Evolutionary conservation across 306 rosid genomes (phyloP).

Genomic region (Acacia acuminata): DNA sequence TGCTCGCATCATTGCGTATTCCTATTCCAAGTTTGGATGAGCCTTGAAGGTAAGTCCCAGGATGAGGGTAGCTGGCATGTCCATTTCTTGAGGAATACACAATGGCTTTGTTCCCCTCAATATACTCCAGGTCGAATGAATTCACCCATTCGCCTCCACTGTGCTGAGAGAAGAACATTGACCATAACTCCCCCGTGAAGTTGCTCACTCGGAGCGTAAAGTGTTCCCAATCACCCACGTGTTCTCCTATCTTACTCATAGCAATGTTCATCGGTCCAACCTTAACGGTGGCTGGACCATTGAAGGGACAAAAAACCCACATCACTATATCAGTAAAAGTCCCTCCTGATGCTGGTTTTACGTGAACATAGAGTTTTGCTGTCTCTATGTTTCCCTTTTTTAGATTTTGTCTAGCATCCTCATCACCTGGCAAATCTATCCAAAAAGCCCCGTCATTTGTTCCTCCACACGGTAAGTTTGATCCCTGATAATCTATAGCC

Average conservation of each 20-base stretch:
- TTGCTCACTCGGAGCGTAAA: conserved; percentile 74
- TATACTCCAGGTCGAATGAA: conserved; percentile 59
- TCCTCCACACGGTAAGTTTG: conserved; percentile 69
- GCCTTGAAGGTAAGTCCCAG: conserved; percentile 74
- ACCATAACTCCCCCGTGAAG: conserved; percentile 64
- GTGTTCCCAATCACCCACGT: conserved; percentile 81
- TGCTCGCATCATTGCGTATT: conserved; percentile 55
- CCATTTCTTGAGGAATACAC: conserved; percentile 78
- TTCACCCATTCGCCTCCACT: conserved; percentile 74
- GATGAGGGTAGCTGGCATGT: conserved; percentile 80
- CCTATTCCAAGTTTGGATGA: conserved; percentile 66
- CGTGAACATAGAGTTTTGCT: conserved; percentile 76
- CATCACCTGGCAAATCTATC: conserved; percentile 73
- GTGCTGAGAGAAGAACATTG: conserved; percentile 65
- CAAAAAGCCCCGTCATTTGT: conserved; percentile 60
- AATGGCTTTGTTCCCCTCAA: conserved; percentile 51
- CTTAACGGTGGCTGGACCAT: conserved; percentile 67
- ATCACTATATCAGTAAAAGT: conserved; percentile 74
- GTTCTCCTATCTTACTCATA: conserved; percentile 64
- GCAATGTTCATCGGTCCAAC: conserved; percentile 49
- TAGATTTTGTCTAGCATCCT: conserved; percentile 39
- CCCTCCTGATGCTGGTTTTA: conserved; percentile 79
- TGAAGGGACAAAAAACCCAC: conserved; percentile 85
- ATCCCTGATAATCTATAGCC: conserved; percentile 55
- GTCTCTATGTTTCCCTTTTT: conserved; percentile 67